A percentile compares a stretch with the other conserved stretches of the same genome.
Evolutionary conservation across 2,329 filamentous ascomycete species (phyloP).

Genomic region (Zarea fungicola): DNA sequence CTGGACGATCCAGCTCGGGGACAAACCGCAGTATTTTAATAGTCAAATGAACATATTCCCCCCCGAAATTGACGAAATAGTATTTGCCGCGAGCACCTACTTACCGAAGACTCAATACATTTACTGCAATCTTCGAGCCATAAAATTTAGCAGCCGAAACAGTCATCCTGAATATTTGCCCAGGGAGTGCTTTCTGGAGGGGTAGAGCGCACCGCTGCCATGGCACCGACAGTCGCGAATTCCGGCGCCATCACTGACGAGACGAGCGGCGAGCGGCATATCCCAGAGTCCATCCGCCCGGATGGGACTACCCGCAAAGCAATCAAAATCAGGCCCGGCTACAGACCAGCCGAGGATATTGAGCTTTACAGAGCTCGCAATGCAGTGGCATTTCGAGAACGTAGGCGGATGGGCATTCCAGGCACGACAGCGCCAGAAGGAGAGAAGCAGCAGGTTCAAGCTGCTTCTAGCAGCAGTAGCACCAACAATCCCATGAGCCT

Average conservation of each 20-base stretch:
- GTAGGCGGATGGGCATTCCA: slow-evolving; percentile 59
- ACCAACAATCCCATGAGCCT: background rate
- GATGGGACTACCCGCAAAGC: slow-evolving; percentile 92
- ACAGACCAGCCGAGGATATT: slow-evolving; percentile 89
- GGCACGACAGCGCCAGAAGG: slow-evolving; percentile 61
- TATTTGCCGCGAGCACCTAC: background rate
- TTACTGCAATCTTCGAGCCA: background rate
- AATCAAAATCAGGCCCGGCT: slow-evolving; percentile 90
- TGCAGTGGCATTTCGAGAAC: slow-evolving; percentile 77
- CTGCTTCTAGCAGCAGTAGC: background rate
- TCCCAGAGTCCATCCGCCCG: slow-evolving; percentile 78
- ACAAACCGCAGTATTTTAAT: slow-evolving; percentile 1
- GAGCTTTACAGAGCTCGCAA: slow-evolving; percentile 93
- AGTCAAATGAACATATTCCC: background rate
- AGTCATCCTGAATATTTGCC: background rate
- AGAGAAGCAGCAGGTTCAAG: slow-evolving; percentile 25
- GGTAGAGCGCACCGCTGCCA: slow-evolving; percentile 20
- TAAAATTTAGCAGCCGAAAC: background rate
- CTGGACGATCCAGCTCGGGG: background rate
- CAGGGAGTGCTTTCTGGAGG: slow-evolving; percentile 1
- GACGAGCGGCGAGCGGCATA: slow-evolving; percentile 73
- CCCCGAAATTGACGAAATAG: background rate
- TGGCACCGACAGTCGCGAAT: slow-evolving; percentile 50
- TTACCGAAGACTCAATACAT: background rate
- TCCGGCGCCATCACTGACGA: slow-evolving; percentile 75